phyloP scores from a whole-genome alignment of 768 basidiomycete species.

The Jaapia argillacea region DNA sequence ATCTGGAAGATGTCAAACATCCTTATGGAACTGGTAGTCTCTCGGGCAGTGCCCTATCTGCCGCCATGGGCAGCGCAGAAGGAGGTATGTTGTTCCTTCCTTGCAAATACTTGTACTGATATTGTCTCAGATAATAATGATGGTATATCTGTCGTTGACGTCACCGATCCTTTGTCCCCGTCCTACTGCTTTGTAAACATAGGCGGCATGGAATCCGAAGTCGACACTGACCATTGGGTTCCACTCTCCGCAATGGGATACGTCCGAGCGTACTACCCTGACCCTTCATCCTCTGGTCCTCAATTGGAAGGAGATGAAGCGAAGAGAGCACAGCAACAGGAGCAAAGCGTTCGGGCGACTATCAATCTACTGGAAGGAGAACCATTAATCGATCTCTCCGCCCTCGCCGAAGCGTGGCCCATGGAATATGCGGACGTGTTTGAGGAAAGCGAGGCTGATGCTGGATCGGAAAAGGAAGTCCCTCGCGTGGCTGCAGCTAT shows the following conservation, averaged over 20 bases:
- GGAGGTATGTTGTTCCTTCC: slow-evolving; percentile 14
- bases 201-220: not conserved
- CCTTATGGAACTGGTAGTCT: slow-evolving; percentile 7
- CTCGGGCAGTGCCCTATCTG: slow-evolving; percentile 8
- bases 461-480: too few relatives aligned
- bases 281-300: not conserved
- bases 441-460: not conserved
- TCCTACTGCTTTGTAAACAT: slow-evolving; percentile 17
- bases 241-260: slow-evolving; percentile 6
- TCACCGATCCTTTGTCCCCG: slow-evolving; percentile 19
- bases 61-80: slow-evolving; percentile 16
- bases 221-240: not conserved
- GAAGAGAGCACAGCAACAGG: not conserved
- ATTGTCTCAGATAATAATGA: slow-evolving; percentile 22
- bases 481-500: slow-evolving; percentile 5
- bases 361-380: slow-evolving; percentile 2
- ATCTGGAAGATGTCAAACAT: slow-evolving; percentile 16
- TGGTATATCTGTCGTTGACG: slow-evolving; percentile 24
- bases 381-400: not conserved
- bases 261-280: slow-evolving; percentile 2
- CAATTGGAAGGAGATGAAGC: not conserved
- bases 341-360: not conserved
- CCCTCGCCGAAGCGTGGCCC: slow-evolving; percentile 5
- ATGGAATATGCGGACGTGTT: not conserved
- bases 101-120: not conserved